Evolutionary conservation across 352 stramenopile genomes (phyloP), one percentile per base, ranked within the genome.

Genomic region (Pythium phragmiticola): DNA sequence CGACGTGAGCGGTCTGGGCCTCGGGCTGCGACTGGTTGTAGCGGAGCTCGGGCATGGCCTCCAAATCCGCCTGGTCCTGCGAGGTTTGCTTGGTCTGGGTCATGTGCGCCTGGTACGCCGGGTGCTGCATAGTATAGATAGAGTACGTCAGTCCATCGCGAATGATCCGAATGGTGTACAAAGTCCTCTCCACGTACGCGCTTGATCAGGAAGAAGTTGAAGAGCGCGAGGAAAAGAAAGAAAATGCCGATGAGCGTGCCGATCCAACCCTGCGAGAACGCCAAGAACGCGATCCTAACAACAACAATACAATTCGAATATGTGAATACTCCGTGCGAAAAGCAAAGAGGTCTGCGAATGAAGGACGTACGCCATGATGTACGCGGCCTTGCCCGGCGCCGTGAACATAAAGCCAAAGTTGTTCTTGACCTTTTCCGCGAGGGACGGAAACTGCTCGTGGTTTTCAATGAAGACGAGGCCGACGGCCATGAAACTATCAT

Each of bases 401-500:
- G 77, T 92, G 72, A 94, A 94, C 85, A 94, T 94, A 66, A 94
- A 94, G 45, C 82, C 85, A 68, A 94, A 94, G 78, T 94, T 94
- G 46, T 82, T 57, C 77, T 94, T 94, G 28, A 92, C 79, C 51
- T 89, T 87, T 60, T 90, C 75, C 9, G 83, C 80, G 7, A 90
- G 42, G 28, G 80, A 89, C 17, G 85, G 83, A 68, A 94, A 94
- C 61, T 79, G 78, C 56, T 94, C 83, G 57, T 92, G 85, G 70
- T 92, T 92, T 68, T 94, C 85, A 62, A 94, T 73, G 52, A 94
- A 92, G 6, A 88, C 83, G 11, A 94, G 73, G 5, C 79, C 80
- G 12, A 65, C 68, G 16, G 80, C 81, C 45, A 89, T 51, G 48
- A 84, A 82, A 70, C 80, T 92, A 61, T 12, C 51, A 12, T 23